phyloP scores from a whole-genome alignment of 1,139 yeast species.

The Candida sp. region DNA sequence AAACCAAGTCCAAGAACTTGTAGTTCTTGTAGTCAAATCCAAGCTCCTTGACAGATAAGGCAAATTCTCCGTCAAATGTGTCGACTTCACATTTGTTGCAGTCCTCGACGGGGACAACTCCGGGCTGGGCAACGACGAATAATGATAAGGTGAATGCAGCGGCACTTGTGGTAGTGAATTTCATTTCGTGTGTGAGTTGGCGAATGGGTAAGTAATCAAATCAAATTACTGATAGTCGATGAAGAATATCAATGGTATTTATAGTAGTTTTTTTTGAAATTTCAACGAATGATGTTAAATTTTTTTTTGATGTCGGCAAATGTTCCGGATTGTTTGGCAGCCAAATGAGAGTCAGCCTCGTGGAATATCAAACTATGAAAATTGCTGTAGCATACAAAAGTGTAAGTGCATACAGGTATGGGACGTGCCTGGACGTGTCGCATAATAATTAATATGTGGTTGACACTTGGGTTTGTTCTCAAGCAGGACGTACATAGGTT shows the following conservation, averaged over 20 bases:
- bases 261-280: not conserved
- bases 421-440: no score
- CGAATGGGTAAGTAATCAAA: not conserved
- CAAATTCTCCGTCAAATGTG: constrained; percentile 2
- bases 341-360: not conserved
- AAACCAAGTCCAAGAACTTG: constrained; percentile 6
- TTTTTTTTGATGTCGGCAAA: not conserved
- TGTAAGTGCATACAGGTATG: no score
- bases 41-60: not conserved
- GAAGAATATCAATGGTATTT: not conserved
- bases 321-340: not conserved
- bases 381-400: not conserved
- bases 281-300: not conserved
- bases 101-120: not conserved
- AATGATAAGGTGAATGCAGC: not conserved
- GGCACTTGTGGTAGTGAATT: not conserved
- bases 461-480: not conserved
- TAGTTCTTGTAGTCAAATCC: not conserved
- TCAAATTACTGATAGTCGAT: not conserved
- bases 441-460: not conserved
- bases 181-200: not conserved
- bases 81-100: not conserved
- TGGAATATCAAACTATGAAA: not conserved
- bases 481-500: not conserved
- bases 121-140: not conserved